Evolutionary conservation across 106 monocot genomes (phyloP), one percentile per base, ranked within the genome.

Genomic region (Agapanthus africanus): DNA sequence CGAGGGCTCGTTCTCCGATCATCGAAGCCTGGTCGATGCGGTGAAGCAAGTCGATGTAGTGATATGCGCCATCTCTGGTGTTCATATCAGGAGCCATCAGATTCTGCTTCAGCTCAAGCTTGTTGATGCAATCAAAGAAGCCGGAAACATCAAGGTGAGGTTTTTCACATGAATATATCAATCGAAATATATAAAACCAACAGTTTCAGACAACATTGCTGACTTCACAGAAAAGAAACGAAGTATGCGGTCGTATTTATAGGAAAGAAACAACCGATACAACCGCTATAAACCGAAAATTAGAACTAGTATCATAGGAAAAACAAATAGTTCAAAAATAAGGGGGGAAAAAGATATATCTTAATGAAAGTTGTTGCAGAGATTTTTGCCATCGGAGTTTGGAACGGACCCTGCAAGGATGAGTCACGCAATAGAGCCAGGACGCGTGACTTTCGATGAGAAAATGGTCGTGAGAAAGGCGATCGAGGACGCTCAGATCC

Each of bases 71-170:
- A 79, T 88, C 57, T 75, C 88, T 46, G 83, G 88, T 30, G 88
- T 84, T 14, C 88, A 84, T 36, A 25, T 70, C 16, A 68, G 88
- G 73, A 81, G 78, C 73, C 75, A 84, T 51, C 71, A 84, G 4
- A 88, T 88, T 69, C 88, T 76, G 7, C 83, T 84, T 57, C 88
- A 88, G 78, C 79, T 84, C 31, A 81, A 76, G 73, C 88, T 88
- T n/a, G 78, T 88, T 6, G 73, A 81, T 4, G 87, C 87, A 54
- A 87, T 87, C 27, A 83, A 73, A 59, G 83, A 87, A 64, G 80
- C 87, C 2, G 83, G 87, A 30, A 87, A 83, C 52, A 54, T 87
- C 59, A 78, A 87, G 87, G 87, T 80, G 44, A 37, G 6, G 0
- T 63, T 37, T 16, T 54, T 1, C 15, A 47, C n/a, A n/a, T n/a